Conservation (phyloP, 352 stramenopile genomes). For the Phytophthora sojae region DNA sequence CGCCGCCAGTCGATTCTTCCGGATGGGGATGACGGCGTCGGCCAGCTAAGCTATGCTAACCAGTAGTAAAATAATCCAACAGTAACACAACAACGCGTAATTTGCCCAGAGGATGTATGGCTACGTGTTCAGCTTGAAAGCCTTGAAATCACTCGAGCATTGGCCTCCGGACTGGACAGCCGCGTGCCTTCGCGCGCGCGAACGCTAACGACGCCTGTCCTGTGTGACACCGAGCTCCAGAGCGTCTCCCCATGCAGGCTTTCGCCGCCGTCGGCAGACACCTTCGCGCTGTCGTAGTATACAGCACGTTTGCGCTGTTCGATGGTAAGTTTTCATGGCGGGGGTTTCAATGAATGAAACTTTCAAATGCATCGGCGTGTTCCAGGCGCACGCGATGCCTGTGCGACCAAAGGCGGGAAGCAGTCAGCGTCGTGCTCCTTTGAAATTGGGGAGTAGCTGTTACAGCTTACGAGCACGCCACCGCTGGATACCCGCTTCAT, state of each 20-base stretch:
- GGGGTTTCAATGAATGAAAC: slow-evolving; percentile 18
- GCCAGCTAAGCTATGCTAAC: slow-evolving; percentile 36
- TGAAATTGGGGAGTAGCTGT: slow-evolving; percentile 25
- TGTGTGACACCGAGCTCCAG: not conserved
- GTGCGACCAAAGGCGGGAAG: slow-evolving; percentile 26
- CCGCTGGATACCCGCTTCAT: slow-evolving; percentile 20
- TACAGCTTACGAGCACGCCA: slow-evolving; percentile 26
- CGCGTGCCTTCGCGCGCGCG: not conserved
- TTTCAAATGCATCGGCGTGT: slow-evolving; percentile 7
- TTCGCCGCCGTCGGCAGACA: not conserved
- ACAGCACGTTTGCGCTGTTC: not conserved
- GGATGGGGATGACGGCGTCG: slow-evolving; percentile 61
- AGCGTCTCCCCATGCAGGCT: not conserved
- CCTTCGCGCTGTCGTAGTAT: not conserved
- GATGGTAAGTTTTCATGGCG: slow-evolving; percentile 16
- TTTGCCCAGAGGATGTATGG: slow-evolving; percentile 1
- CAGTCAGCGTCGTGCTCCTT: slow-evolving; percentile 2
- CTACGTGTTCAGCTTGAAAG: not conserved
- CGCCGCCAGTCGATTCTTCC: slow-evolving; percentile 48
- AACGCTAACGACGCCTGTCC: slow-evolving; percentile 2
- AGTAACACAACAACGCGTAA: slow-evolving; percentile 16
- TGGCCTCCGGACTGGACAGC: slow-evolving; percentile 8
- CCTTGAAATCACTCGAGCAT: not conserved
- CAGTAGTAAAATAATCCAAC: slow-evolving; percentile 41
- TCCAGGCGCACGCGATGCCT: slow-evolving; percentile 8